Conservation (phyloP, 805 yeast genomes). For the Henningerozyma blattae region DNA sequence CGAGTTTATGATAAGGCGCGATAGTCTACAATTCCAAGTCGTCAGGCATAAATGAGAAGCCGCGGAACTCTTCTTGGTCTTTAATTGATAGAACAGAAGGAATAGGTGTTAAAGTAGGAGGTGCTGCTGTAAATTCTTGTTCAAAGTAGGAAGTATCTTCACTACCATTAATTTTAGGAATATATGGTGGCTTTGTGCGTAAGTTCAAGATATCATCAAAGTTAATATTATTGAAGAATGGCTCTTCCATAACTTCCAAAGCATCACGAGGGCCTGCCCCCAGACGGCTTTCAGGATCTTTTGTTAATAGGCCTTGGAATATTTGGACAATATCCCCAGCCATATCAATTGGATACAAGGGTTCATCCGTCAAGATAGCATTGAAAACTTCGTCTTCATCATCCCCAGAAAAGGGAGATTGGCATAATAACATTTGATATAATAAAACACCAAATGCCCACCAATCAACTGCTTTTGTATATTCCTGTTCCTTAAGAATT, state of each 20-base stretch:
- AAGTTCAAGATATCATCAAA: conserved; percentile 74
- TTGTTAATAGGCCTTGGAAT: conserved; percentile 78
- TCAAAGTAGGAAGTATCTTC: conserved; percentile 91
- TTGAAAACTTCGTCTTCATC: conserved; percentile 95
- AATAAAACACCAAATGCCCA: conserved; percentile 98
- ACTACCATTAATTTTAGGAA: conserved; percentile 77
- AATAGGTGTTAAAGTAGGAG: conserved; percentile 91
- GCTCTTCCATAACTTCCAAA: conserved; percentile 86
- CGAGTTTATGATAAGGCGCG: too few species aligned
- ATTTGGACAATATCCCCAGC: conserved; percentile 93
- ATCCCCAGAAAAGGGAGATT: conserved; percentile 95
- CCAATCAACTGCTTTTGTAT: conserved; percentile 96
- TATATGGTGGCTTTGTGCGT: conserved; percentile 74
- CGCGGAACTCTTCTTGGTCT: conserved; percentile 94
- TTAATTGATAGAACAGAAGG: conserved; percentile 74
- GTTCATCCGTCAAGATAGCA: conserved; percentile 93
- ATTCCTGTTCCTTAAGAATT: conserved; percentile 82
- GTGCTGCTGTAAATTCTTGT: conserved; percentile 86
- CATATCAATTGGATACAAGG: conserved; percentile 93
- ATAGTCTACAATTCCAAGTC: conserved; percentile 27
- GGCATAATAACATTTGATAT: conserved; percentile 93
- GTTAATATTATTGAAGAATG: conserved; percentile 80
- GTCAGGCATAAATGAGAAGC: conserved; percentile 80
- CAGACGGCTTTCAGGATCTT: conserved; percentile 74
- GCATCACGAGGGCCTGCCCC: conserved; percentile 90